phyloP scores from a whole-genome alignment of 805 yeast genomes.

The Lachancea sp. region DNA sequence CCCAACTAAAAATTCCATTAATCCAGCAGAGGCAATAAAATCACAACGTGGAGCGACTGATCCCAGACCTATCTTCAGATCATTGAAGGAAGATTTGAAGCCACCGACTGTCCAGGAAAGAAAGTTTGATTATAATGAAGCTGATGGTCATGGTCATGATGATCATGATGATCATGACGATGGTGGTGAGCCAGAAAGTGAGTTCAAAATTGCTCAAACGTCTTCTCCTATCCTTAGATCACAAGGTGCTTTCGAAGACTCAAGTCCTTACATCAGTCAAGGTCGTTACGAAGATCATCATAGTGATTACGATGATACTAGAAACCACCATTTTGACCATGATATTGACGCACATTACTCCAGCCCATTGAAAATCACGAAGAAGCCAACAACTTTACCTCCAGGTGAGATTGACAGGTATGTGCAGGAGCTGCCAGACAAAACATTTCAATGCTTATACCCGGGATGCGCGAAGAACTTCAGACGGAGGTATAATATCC shows the following conservation, averaged over 20 bases:
- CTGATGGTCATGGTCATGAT: conserved; percentile 14
- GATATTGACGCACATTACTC: neutral
- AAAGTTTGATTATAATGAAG: conserved; percentile 1
- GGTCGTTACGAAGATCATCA: neutral
- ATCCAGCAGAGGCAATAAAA: neutral
- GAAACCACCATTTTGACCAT: neutral
- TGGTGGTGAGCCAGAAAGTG: conserved; percentile 30
- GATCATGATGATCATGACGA: conserved; percentile 5
- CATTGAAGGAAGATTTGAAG: conserved; percentile 18
- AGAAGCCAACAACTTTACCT: conserved; percentile 47
- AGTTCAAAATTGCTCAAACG: conserved; percentile 34
- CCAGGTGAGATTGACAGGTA: conserved; percentile 84
- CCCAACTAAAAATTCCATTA: conserved; percentile 16
- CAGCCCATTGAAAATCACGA: conserved; percentile 26
- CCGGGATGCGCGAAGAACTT: conserved; percentile 77
- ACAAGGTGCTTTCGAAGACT: conserved; percentile 29
- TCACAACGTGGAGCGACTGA: neutral
- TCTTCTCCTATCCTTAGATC: conserved; percentile 42
- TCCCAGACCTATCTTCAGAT: conserved; percentile 5
- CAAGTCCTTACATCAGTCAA: conserved; percentile 13
- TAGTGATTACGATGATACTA: neutral
- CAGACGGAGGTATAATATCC: conserved; percentile 81
- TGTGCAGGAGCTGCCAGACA: conserved; percentile 75
- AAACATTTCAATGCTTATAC: conserved; percentile 66
- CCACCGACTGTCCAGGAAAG: conserved; percentile 12